Evolutionary conservation across 1,284 basidiomycete species (phyloP).

Genomic region (Anthracocystis setariae): DNA sequence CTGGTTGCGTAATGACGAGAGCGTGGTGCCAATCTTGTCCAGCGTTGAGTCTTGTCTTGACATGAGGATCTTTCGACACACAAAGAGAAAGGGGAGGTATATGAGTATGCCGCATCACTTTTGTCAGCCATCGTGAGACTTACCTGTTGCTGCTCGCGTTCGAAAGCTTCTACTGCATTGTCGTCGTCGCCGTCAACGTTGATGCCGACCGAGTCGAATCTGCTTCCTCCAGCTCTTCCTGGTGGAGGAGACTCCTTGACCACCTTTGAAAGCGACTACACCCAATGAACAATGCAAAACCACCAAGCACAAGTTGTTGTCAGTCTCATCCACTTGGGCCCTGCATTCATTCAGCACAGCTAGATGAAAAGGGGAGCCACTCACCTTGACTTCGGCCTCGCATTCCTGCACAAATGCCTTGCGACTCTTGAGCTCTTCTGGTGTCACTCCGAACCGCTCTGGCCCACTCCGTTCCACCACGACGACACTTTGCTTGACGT

Average conservation of each 20-base stretch:
- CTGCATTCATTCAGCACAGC: no score
- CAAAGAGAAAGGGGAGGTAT: background rate
- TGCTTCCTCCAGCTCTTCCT: constrained; percentile 9
- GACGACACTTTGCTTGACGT: constrained; percentile 60
- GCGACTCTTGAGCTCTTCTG: constrained; percentile 48
- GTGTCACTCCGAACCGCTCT: constrained; percentile 57
- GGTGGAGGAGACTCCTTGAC: constrained; percentile 19
- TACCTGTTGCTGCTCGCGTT: constrained; percentile 65
- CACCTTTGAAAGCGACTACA: constrained; percentile 28
- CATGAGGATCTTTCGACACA: constrained; percentile 39
- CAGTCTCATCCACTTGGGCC: background rate
- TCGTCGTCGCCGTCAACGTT: constrained; percentile 45
- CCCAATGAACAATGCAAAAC: background rate
- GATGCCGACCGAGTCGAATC: constrained; percentile 41
- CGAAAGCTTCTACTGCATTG: constrained; percentile 56
- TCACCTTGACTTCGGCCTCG: constrained; percentile 49
- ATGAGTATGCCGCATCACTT: background rate
- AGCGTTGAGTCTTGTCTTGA: constrained; percentile 63
- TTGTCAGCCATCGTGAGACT: background rate
- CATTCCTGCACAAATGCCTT: constrained; percentile 53
- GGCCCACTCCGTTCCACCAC: constrained; percentile 62
- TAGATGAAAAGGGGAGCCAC: background rate
- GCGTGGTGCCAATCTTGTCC: constrained; percentile 58
- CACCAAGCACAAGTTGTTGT: background rate
- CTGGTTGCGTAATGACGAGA: constrained; percentile 57